phyloP scores from a whole-genome alignment of 257 asterid genomes.

The Nicotiana attenuata region DNA sequence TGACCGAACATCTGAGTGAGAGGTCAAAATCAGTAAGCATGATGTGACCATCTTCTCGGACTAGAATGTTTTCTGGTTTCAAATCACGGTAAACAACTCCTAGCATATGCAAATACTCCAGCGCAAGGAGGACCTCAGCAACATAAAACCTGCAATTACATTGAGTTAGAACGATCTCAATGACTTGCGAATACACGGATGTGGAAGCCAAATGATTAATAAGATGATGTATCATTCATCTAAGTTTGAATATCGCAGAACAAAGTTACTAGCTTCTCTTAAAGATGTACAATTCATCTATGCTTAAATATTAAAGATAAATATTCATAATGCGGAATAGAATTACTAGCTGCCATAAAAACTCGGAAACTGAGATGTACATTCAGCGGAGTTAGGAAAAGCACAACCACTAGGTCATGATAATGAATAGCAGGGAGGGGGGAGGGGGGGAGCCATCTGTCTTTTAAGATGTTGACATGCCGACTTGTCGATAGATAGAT shows the following conservation, averaged over 20 bases:
- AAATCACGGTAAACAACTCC: conserved; percentile 72
- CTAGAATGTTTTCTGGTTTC: conserved; percentile 68
- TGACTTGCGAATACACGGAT: background rate
- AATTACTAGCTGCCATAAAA: background rate
- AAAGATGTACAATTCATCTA: background rate
- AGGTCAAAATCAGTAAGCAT: conserved; percentile 82
- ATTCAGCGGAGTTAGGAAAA: background rate
- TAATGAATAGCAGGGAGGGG: background rate
- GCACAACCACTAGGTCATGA: background rate
- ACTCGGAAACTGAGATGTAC: background rate
- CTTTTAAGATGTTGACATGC: background rate
- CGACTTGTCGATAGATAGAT: background rate
- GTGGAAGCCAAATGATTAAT: background rate
- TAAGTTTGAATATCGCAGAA: background rate
- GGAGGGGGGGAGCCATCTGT: background rate
- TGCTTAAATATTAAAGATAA: background rate
- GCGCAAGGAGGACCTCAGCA: conserved; percentile 71
- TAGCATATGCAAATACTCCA: conserved; percentile 75
- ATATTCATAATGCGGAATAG: background rate
- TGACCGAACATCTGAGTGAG: conserved; percentile 62
- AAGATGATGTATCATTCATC: background rate
- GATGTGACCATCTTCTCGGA: conserved; percentile 76
- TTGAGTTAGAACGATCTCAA: background rate
- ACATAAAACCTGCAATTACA: conserved; percentile 58
- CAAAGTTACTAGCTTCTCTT: background rate